phyloP scores from a whole-genome alignment of 2,329 filamentous ascomycete genomes.

The Nemania diffusa region DNA sequence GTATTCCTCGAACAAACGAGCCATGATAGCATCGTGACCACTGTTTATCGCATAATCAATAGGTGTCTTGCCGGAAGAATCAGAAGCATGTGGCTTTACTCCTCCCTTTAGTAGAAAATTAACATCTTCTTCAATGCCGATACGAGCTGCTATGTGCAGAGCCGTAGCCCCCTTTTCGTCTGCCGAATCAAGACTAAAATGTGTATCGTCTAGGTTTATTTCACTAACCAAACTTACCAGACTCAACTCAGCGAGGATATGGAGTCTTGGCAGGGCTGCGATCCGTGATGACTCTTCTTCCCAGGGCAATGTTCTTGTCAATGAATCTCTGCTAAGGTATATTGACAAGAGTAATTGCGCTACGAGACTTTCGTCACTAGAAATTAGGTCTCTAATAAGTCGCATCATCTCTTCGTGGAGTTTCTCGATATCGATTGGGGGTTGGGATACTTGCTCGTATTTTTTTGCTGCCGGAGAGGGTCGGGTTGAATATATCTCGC shows the following conservation, averaged over 20 bases:
- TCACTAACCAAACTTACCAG: neutral
- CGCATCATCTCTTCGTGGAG: neutral
- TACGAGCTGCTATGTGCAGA: neutral
- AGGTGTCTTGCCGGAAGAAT: neutral
- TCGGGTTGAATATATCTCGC: too few relatives aligned
- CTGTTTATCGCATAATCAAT: neutral
- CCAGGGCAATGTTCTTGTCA: neutral
- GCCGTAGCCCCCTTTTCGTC: neutral
- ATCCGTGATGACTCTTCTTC: neutral
- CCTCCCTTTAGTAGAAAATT: neutral
- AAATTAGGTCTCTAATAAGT: neutral
- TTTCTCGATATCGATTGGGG: too few relatives aligned
- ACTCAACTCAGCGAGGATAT: neutral
- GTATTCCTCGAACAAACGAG: neutral
- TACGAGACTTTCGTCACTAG: neutral
- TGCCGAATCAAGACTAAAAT: neutral
- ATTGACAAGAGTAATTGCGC: neutral
- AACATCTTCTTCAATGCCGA: neutral
- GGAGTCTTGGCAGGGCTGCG: neutral
- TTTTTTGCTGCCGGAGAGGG: too few relatives aligned
- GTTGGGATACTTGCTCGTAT: too few relatives aligned
- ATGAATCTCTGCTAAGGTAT: neutral
- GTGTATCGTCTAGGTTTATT: neutral
- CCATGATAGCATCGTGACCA: neutral
- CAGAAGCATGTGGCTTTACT: neutral